These are phyloP conservation scores for Colletotrichum sp. DNA, from an alignment of 2,329 filamentous ascomycete species.

Conservation along the genomic window DNA sequence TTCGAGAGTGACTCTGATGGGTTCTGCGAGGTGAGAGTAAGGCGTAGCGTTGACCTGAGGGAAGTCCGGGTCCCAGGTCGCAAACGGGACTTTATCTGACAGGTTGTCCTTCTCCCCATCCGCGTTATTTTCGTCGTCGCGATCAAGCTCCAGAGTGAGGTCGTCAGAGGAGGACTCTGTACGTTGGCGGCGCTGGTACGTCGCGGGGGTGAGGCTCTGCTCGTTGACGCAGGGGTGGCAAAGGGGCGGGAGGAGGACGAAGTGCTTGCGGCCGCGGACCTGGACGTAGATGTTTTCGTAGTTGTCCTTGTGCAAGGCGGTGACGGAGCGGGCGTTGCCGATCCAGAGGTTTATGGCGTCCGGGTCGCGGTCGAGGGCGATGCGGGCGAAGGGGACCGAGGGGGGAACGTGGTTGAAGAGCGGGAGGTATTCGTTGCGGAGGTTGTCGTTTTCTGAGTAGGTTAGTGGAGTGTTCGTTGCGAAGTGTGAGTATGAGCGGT, in stretches of 20 bases:
- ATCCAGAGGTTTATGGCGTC: conserved; percentile 88
- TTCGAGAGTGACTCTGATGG: conserved; percentile 70
- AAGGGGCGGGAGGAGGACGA: conserved; percentile 74
- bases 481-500: not conserved
- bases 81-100: conserved; percentile 60
- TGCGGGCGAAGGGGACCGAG: conserved; percentile 73
- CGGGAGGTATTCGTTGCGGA: conserved; percentile 71
- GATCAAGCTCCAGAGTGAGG: conserved; percentile 27
- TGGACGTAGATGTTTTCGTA: conserved; percentile 89
- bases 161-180: conserved; percentile 17
- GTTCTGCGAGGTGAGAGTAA: conserved; percentile 64
- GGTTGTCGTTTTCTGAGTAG: conserved; percentile 75
- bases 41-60: conserved; percentile 53
- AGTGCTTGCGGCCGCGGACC: conserved; percentile 74
- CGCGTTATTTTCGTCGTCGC: conserved; percentile 37
- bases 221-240: conserved; percentile 75
- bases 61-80: conserved; percentile 75
- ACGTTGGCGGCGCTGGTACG: conserved; percentile 52
- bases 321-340: conserved; percentile 71
- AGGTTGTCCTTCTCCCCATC: conserved; percentile 16
- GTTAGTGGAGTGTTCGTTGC: not conserved
- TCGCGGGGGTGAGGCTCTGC: conserved; percentile 56
- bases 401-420: conserved; percentile 67
- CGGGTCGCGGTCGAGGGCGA: conserved; percentile 65
- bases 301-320: conserved; percentile 80